phyloP scores from a whole-genome alignment of 108 stramenopile genomes.

The Nitzschia sp. region DNA sequence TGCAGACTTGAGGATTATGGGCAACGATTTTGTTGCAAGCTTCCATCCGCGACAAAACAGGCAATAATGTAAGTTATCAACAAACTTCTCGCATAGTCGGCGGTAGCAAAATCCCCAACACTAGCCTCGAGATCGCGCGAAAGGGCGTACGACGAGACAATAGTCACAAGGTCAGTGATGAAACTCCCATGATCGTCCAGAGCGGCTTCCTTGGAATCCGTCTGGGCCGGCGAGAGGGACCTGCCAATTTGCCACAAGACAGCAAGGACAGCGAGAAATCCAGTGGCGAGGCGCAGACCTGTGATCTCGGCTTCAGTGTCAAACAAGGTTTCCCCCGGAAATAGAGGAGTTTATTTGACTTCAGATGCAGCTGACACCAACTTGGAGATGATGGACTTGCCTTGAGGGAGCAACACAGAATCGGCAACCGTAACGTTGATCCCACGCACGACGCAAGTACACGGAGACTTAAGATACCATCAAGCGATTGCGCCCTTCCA shows the following conservation, averaged over 20 bases:
- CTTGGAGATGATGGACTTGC: conserved; percentile 3
- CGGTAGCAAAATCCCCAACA: conserved; percentile 7
- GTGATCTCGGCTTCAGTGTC: conserved; percentile 11
- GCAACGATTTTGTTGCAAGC: too few relatives aligned
- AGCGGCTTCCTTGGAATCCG: conserved; percentile 4
- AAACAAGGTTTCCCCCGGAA: conserved; percentile 2
- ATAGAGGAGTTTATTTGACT: not conserved
- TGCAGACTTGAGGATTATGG: too few relatives aligned
- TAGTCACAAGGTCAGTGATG: conserved; percentile 11
- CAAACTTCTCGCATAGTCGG: conserved; percentile 22
- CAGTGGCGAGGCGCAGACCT: conserved; percentile 26
- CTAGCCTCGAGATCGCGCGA: conserved; percentile 14
- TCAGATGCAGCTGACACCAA: conserved; percentile 15
- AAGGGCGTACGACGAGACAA: conserved; percentile 12
- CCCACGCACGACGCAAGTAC: conserved; percentile 20
- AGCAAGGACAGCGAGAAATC: conserved; percentile 11
- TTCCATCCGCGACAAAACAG: too few relatives aligned
- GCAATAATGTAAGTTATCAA: conserved; percentile 22
- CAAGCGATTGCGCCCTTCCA: conserved; percentile 3
- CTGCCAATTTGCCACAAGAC: conserved; percentile 13
- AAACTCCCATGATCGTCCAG: conserved; percentile 15
- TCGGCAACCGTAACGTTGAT: conserved; percentile 16
- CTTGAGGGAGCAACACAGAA: conserved; percentile 4
- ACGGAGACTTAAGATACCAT: conserved; percentile 26
- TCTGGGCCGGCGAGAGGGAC: not conserved